Conservation (phyloP, 768 basidiomycete species). For the Mycena alexandri region DNA sequence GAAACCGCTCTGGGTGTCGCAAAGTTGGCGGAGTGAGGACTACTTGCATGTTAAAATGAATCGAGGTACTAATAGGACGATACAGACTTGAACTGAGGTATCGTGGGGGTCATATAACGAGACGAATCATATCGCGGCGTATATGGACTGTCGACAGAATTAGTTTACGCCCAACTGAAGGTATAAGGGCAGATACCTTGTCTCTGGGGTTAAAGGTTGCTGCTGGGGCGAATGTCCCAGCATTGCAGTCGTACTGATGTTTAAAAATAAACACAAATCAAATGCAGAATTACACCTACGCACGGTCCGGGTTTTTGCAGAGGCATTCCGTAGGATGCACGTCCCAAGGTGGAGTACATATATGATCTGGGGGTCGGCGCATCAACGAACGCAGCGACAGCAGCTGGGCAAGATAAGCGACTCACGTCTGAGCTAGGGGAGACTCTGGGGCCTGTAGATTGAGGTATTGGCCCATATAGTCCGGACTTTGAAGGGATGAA, state of each 20-base stretch:
- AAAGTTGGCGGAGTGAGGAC: conserved; percentile 25
- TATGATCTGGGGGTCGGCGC: conserved; percentile 25
- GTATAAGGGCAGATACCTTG: conserved; percentile 49
- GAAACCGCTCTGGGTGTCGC: conserved; percentile 23
- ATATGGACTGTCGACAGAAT: conserved; percentile 26
- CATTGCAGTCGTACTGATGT: conserved; percentile 33
- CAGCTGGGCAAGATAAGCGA: conserved; percentile 9
- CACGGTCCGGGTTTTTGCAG: conserved; percentile 27
- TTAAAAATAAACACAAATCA: conserved; percentile 6
- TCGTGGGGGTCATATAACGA: conserved; percentile 43
- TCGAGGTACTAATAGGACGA: background rate
- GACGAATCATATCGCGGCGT: conserved; percentile 40
- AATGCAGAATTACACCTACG: background rate
- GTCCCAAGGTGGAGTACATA: conserved; percentile 5
- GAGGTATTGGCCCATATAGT: conserved; percentile 46
- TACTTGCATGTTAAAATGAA: background rate
- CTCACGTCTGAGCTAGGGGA: conserved; percentile 44
- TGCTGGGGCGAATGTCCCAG: conserved; percentile 44
- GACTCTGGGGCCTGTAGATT: conserved; percentile 44
- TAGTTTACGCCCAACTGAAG: conserved; percentile 14
- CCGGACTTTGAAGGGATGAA: conserved; percentile 41
- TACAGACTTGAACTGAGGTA: conserved; percentile 51
- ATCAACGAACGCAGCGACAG: background rate
- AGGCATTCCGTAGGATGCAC: conserved; percentile 26
- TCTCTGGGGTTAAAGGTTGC: conserved; percentile 61